Evolutionary conservation across 768 basidiomycete genomes (phyloP), one percentile per base, ranked within the genome.

Genomic region (Russula ochroleuca): DNA sequence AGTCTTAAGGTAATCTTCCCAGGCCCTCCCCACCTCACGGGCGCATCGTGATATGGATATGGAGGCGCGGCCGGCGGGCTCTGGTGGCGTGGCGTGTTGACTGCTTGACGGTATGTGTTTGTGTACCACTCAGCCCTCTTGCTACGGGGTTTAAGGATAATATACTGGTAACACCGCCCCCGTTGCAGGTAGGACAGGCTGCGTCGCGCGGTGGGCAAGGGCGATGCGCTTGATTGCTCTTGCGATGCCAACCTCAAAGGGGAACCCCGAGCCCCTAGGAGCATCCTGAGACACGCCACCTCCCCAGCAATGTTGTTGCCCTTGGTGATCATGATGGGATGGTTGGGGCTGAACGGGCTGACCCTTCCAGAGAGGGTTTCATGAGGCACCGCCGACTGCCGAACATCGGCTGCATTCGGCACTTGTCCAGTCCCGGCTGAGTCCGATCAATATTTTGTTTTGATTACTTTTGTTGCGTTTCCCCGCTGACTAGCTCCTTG

Each of bases 261-360:
- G 59, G 45, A 45, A 25, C 23, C 25, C 45, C 40, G 63, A 51
- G 54, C 51, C 53, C 21, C 59, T 37, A 28, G 28, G 23, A 50
- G 53, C 55, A 35, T 41, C 40, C 48, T 50, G 54, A 61, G 56
- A 59, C 47, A 49, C 51, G 63, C 63, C 54, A 37, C 57, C 37
- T 43, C 50, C 23, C 38, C 47, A 57, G 55, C 52, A 37, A 47
- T 61, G 53, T 64, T 23, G 63, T 64, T 45, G 47, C 54, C 38
- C 59, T 56, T 61, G 59, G 53, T 61, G 43, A 45, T 48, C 14
- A 25, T 49, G 63, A 64, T 61, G 53, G 40, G 17, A 56, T 49
- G 43, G 21, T 47, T 48, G 23, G 52, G 49, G 23, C 40, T 61
- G 59, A 60, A 43, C 58, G 52, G 49, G 19, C 40, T 61, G 59